These are phyloP conservation scores for Biscogniauxia marginata DNA, from an alignment of 2,329 filamentous ascomycete genomes.

Conservation along the genomic window DNA sequence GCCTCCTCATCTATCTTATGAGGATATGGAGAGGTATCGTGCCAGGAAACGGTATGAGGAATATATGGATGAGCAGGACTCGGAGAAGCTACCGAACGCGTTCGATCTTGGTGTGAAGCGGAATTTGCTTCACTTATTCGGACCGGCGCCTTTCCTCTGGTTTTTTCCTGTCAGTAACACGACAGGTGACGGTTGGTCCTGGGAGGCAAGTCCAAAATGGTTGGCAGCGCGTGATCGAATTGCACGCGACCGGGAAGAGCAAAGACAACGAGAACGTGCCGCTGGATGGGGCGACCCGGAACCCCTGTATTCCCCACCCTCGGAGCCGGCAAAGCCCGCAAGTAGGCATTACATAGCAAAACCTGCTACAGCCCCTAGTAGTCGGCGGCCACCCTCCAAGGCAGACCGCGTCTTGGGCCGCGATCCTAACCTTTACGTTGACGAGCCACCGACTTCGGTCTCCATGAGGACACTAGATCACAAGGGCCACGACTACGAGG, in stretches of 20 bases:
- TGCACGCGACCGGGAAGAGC: constrained; percentile 54
- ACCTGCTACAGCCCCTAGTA: constrained; percentile 21
- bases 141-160: constrained; percentile 72
- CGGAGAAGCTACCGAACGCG: constrained; percentile 82
- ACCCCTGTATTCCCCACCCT: constrained; percentile 21
- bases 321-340: constrained; percentile 26
- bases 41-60: constrained; percentile 57
- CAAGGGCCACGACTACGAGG: constrained; percentile 42
- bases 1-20: constrained; percentile 50
- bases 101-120: constrained; percentile 84
- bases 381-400: constrained; percentile 48
- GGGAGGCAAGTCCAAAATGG: constrained; percentile 85
- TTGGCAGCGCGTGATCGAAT: constrained; percentile 66
- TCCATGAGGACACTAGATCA: constrained; percentile 48
- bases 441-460: constrained; percentile 43
- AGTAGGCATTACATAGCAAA: constrained; percentile 35
- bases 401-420: constrained; percentile 59
- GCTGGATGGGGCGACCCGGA: constrained; percentile 63
- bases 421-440: constrained; percentile 54
- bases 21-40: constrained; percentile 54
- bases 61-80: constrained; percentile 89
- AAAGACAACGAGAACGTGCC: constrained; percentile 61
- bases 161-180: constrained; percentile 78
- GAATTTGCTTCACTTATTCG: constrained; percentile 82
- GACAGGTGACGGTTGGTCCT: constrained; percentile 88